Conservation (phyloP, 352 stramenopile species). For the Phytophthora pistaciae region DNA sequence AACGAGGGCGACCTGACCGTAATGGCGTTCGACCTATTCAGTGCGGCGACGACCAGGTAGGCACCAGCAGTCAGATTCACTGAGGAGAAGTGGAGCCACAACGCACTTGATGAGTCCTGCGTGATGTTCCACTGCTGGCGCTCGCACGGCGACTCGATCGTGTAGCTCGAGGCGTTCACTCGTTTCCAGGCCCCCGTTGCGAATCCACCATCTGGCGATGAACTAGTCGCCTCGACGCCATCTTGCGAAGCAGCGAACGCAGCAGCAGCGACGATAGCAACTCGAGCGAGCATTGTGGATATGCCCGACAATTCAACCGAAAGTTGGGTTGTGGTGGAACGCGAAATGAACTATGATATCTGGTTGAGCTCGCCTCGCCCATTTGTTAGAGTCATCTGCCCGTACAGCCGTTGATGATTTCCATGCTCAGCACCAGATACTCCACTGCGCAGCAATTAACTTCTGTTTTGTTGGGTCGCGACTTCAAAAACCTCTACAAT, state of each 20-base stretch:
- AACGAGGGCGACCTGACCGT: slow-evolving; percentile 29
- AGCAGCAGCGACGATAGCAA: slow-evolving; percentile 5
- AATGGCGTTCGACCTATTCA: slow-evolving; percentile 44
- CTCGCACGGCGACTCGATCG: slow-evolving; percentile 46
- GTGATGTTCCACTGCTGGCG: slow-evolving; percentile 60
- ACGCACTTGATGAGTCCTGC: slow-evolving; percentile 48
- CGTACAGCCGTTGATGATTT: slow-evolving; percentile 17
- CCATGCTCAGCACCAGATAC: not conserved
- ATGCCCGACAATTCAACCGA: not conserved
- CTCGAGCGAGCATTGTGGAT: slow-evolving; percentile 11
- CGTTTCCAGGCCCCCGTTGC: slow-evolving; percentile 40
- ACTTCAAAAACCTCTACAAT: slow-evolving; percentile 21
- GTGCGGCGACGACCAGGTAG: slow-evolving; percentile 45
- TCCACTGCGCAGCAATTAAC: not conserved
- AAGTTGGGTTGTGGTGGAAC: slow-evolving; percentile 18
- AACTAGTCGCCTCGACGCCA: not conserved
- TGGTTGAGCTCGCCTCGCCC: not conserved
- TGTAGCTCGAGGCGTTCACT: slow-evolving; percentile 44
- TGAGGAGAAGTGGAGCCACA: slow-evolving; percentile 53
- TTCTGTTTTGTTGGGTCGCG: slow-evolving; percentile 17
- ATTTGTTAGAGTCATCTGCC: slow-evolving; percentile 5
- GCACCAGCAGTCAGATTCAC: slow-evolving; percentile 43
- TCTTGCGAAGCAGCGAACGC: slow-evolving; percentile 7
- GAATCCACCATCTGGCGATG: slow-evolving; percentile 41
- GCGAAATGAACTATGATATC: slow-evolving; percentile 16